These are phyloP conservation scores for Populus alba DNA, from an alignment of 345 rosid species.

Conservation along the genomic window DNA sequence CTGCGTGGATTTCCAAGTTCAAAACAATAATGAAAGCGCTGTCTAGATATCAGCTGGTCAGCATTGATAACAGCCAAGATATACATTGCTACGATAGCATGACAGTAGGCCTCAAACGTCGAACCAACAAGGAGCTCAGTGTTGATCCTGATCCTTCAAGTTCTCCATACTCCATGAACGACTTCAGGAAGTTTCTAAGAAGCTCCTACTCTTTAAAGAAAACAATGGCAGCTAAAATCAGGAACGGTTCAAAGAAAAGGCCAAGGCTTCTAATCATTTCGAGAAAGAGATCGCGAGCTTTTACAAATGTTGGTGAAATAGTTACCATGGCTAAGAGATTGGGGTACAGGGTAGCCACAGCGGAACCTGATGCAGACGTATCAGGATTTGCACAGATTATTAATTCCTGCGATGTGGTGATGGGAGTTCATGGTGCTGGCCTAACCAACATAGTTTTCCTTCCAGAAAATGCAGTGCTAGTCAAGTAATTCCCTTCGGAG, in stretches of 20 bases:
- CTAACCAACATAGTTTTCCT: conserved; percentile 75
- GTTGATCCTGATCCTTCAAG: conserved; percentile 62
- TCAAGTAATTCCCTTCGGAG: conserved; percentile 76
- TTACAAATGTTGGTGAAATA: conserved; percentile 45
- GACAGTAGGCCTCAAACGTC: conserved; percentile 59
- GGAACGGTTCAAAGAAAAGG: conserved; percentile 8
- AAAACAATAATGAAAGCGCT: conserved; percentile 33
- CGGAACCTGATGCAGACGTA: conserved; percentile 51
- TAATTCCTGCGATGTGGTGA: conserved; percentile 75
- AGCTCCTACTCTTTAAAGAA: conserved; percentile 46
- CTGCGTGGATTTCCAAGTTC: conserved; percentile 55
- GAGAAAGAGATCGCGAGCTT: conserved; percentile 53
- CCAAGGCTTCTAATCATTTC: conserved; percentile 62
- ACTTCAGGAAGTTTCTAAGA: conserved; percentile 62
- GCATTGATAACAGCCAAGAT: conserved; percentile 49
- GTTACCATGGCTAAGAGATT: conserved; percentile 36
- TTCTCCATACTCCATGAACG: conserved; percentile 50
- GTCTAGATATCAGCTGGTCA: conserved; percentile 50
- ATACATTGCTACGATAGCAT: conserved; percentile 57
- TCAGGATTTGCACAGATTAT: conserved; percentile 42
- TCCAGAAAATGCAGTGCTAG: conserved; percentile 65
- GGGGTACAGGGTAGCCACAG: conserved; percentile 51
- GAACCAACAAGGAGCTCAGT: conserved; percentile 44
- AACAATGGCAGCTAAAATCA: conserved; percentile 25
- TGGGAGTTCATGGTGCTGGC: conserved; percentile 94